These are phyloP conservation scores for Ambrosiella xylebori DNA, from an alignment of 2,329 filamentous ascomycete species.

Conservation along the genomic window DNA sequence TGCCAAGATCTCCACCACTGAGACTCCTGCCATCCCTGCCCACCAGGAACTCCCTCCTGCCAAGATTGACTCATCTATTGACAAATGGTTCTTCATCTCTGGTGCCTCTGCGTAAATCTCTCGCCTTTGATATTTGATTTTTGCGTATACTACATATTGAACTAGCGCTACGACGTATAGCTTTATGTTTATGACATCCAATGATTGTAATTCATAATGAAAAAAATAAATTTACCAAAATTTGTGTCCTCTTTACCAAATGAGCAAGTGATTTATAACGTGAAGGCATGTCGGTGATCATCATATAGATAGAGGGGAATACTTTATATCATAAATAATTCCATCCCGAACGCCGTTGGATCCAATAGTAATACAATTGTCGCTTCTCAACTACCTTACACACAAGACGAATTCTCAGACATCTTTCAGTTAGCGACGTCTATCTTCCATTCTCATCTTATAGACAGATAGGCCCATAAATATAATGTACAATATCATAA, in stretches of 20 bases:
- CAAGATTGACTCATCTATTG: conserved; percentile 88
- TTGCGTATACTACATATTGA: conserved; percentile 16
- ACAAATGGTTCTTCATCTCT: conserved; percentile 99
- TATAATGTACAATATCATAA: background rate
- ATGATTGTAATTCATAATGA: background rate
- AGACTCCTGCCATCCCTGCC: conserved; percentile 60
- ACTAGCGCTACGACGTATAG: background rate
- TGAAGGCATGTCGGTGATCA: too few relatives aligned
- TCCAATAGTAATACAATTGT: too few relatives aligned
- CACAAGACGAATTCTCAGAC: background rate
- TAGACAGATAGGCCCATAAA: background rate
- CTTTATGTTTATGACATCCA: conserved; percentile 15
- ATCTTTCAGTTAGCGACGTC: background rate
- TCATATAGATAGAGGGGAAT: too few relatives aligned
- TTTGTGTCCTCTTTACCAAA: background rate
- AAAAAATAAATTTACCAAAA: background rate
- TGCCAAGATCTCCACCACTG: conserved; percentile 49
- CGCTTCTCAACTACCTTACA: background rate
- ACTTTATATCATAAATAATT: too few relatives aligned
- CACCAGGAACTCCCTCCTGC: conserved; percentile 68
- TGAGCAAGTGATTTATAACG: background rate
- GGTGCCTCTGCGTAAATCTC: conserved; percentile 61
- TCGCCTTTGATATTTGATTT: conserved; percentile 13
- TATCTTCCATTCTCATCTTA: background rate
- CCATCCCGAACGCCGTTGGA: too few relatives aligned